Evolutionary conservation across 441 rosid species (phyloP), one percentile per base, ranked within the genome.

Genomic region (Brassica hybrid): DNA sequence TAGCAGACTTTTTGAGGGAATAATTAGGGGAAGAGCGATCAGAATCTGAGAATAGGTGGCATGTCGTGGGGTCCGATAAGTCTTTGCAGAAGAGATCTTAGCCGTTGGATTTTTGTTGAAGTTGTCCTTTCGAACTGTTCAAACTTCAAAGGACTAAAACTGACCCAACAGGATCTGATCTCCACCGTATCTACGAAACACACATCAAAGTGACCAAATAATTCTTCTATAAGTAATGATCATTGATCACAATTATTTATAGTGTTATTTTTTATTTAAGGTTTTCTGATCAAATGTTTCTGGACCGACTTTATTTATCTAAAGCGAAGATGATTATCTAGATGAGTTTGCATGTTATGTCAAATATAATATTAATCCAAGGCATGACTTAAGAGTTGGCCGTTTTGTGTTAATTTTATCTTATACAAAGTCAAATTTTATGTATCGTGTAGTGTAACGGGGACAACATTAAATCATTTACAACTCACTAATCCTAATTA

Each of bases 261-360:
- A 50, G 9, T 9, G 43, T 70, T 70, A 7, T 3, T 27, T 77
- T 73, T 34, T 68, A 38, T 68, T 6, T 17, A 36, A 32, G 18
- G 3, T 13, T 70, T 69, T 13, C 65, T 45, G 76, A 70, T 79
- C 75, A 79, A 79, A 75, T 79, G 82, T 79, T 65, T 14, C 78
- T 74, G 64, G 82, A 75, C 79, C 79, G 76, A 75, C 79, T 58
- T 73, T 25, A 2, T 64, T 61, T 12, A 32, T 16, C 61, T 25
- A 11, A 41, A 68, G 9, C 57, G 69, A 62, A 65, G 0, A 13
- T 8, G 14, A 69, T 77, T 69, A 77, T 70, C 76, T 10, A 59
- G 73, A 50, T 77, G 80, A 81, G 76, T 69, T 77, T 84, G 88
- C 84, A 71, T 85, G 85, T 79, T 76, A 80, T 84, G 67, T 79